A percentile compares a stretch with the other conserved stretches of the same genome.
phyloP scores from a whole-genome alignment of 1,139 yeast species.

The Protomyces inundatus region DNA sequence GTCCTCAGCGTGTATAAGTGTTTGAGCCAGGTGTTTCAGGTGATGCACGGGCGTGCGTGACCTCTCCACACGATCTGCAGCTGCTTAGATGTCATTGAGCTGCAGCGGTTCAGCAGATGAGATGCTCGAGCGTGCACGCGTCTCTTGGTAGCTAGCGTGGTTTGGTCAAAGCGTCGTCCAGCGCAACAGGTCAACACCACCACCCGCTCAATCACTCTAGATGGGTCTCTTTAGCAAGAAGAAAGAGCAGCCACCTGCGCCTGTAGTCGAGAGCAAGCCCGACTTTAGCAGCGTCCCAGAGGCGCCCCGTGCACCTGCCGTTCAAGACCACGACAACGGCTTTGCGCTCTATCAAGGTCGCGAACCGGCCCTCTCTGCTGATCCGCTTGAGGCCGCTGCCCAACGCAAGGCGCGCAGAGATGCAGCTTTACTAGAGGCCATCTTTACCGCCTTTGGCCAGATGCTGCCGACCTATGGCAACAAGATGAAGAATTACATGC shows the following conservation, averaged over 20 bases:
- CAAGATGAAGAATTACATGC: constrained; percentile 10
- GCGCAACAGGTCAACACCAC: no score
- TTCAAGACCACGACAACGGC: constrained; percentile 1
- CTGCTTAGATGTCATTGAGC: no score
- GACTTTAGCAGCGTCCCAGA: constrained; percentile 1
- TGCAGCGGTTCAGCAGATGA: no score
- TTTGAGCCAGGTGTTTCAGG: no score
- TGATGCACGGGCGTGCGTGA: no score
- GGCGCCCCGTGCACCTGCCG: not conserved
- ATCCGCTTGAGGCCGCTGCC: constrained; percentile 19
- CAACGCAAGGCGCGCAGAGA: constrained; percentile 8
- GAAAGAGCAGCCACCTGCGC: constrained; percentile 9
- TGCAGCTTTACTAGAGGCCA: constrained; percentile 16
- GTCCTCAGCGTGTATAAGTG: no score
- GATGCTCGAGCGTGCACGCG: no score
- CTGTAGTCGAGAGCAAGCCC: not conserved
- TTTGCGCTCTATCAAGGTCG: constrained; percentile 7
- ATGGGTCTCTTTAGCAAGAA: constrained; percentile 19
- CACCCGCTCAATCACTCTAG: no score
- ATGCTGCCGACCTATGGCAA: constrained; percentile 20
- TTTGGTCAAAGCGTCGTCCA: no score
- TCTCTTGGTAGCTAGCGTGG: no score
- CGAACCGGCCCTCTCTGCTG: not conserved
- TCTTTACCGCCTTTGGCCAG: constrained; percentile 14
- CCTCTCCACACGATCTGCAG: no score